A percentile compares a stretch with the other conserved stretches of the same genome.
Evolutionary conservation across 768 basidiomycete genomes (phyloP).

Genomic region (Xanthoconium purpureum): DNA sequence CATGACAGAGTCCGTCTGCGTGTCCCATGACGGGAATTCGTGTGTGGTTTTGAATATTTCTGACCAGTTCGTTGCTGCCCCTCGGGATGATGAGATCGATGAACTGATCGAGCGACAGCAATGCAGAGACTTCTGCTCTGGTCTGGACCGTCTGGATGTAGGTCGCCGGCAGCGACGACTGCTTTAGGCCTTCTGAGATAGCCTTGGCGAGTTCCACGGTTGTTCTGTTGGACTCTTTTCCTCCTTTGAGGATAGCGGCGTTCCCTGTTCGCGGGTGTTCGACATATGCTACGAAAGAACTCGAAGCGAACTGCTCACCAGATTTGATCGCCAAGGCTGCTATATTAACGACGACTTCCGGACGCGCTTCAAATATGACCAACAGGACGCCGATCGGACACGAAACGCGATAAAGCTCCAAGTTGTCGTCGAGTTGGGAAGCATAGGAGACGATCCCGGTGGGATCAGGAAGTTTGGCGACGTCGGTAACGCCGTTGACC

Average conservation of each 20-base stretch:
- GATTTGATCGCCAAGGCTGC: constrained; percentile 95
- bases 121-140: constrained; percentile 82
- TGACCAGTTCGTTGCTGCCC: constrained; percentile 88
- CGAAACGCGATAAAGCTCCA: constrained; percentile 90
- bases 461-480: constrained; percentile 82
- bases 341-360: constrained; percentile 97
- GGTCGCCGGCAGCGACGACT: constrained; percentile 67
- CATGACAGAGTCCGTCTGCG: constrained; percentile 90
- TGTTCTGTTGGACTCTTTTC: constrained; percentile 89
- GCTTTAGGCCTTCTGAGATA: constrained; percentile 73
- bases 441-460: constrained; percentile 87
- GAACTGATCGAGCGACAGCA: constrained; percentile 84
- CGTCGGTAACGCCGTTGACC: constrained; percentile 86
- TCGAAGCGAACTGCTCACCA: constrained; percentile 46
- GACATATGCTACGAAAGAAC: not conserved
- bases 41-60: constrained; percentile 83
- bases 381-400: constrained; percentile 96
- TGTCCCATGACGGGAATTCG: constrained; percentile 99
- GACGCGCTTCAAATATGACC: constrained; percentile 95
- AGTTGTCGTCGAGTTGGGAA: constrained; percentile 77
- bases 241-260: constrained; percentile 95
- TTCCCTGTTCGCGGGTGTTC: constrained; percentile 58
- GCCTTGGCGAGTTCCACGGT: constrained; percentile 71
- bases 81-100: constrained; percentile 97
- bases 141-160: constrained; percentile 94